Evolutionary conservation across 1,284 basidiomycete genomes (phyloP).

Genomic region (Afroboletus lepidellus): DNA sequence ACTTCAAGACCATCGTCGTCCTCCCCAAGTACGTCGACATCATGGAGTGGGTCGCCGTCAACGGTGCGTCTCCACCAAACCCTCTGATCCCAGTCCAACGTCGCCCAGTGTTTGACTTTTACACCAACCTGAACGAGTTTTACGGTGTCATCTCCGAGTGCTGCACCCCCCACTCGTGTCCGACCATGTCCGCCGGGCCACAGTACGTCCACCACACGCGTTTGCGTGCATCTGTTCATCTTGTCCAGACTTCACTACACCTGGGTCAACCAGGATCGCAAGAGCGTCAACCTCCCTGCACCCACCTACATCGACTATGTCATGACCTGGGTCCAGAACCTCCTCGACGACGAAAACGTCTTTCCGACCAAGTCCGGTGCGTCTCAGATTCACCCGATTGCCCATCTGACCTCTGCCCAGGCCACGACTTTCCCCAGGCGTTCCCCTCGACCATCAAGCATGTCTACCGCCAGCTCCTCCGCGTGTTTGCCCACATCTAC

Average conservation of each 20-base stretch:
- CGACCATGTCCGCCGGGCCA: slow-evolving; percentile 91
- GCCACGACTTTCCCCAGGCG: slow-evolving; percentile 85
- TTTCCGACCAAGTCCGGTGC: slow-evolving; percentile 95
- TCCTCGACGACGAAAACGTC: slow-evolving; percentile 87
- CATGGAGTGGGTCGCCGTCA: slow-evolving; percentile 98
- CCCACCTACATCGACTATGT: slow-evolving; percentile 99
- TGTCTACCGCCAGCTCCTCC: slow-evolving; percentile 94
- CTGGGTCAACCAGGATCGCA: slow-evolving; percentile 96
- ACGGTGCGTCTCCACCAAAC: slow-evolving; percentile 53
- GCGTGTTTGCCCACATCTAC: slow-evolving; percentile 98
- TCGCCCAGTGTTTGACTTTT: slow-evolving; percentile 85
- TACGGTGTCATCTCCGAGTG: slow-evolving; percentile 95
- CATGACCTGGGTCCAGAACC: slow-evolving; percentile 97
- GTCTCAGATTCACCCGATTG: slow-evolving; percentile 12
- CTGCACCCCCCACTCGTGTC: slow-evolving; percentile 87
- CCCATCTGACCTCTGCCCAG: slow-evolving; percentile 37
- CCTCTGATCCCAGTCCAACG: background rate
- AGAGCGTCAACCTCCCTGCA: slow-evolving; percentile 90
- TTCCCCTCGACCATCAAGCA: slow-evolving; percentile 95
- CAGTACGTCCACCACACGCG: slow-evolving; percentile 53
- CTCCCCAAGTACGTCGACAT: slow-evolving; percentile 96
- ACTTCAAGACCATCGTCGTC: slow-evolving; percentile 98
- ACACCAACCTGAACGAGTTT: slow-evolving; percentile 96
- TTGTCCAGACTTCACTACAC: slow-evolving; percentile 81
- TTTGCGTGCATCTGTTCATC: background rate